These are phyloP conservation scores for Clathrospora elynae DNA, from an alignment of 2,329 filamentous ascomycete genomes.

Conservation along the genomic window DNA sequence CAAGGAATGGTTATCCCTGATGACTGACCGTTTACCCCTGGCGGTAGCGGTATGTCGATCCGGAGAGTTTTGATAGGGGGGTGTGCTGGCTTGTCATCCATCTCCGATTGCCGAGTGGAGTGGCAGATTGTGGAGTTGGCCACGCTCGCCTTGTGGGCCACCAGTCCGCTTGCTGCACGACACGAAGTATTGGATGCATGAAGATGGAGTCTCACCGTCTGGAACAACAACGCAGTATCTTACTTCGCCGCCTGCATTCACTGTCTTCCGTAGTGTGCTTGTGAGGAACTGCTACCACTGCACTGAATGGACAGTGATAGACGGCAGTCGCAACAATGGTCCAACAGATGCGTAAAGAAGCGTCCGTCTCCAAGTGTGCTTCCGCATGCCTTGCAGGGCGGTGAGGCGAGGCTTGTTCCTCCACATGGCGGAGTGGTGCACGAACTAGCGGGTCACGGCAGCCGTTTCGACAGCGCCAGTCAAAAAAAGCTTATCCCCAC, in stretches of 20 bases:
- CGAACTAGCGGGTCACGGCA: conserved; percentile 28
- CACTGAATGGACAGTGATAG: background rate
- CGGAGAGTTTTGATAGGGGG: conserved; percentile 33
- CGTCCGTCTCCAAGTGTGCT: background rate
- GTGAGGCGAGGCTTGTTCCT: conserved; percentile 8
- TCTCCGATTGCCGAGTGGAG: conserved; percentile 32
- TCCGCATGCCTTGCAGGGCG: background rate
- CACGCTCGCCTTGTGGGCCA: conserved; percentile 5
- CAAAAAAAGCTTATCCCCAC: conserved; percentile 21
- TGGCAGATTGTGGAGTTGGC: conserved; percentile 30
- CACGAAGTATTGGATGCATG: no score
- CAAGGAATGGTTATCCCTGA: conserved; percentile 14
- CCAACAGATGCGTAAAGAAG: background rate
- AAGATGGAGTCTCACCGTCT: no score
- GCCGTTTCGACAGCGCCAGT: conserved; percentile 17
- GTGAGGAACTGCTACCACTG: no score
- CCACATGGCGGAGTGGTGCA: conserved; percentile 20
- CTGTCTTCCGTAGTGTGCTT: background rate
- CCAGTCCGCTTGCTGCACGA: background rate
- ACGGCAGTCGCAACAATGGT: background rate
- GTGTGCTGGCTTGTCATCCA: conserved; percentile 25
- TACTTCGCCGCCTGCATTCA: no score
- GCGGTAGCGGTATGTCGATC: conserved; percentile 24
- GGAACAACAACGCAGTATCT: no score
- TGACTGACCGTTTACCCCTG: conserved; percentile 18